Evolutionary conservation across 2,329 filamentous ascomycete species (phyloP), one percentile per base, ranked within the genome.

Genomic region (Dactylellina drechsleri): DNA sequence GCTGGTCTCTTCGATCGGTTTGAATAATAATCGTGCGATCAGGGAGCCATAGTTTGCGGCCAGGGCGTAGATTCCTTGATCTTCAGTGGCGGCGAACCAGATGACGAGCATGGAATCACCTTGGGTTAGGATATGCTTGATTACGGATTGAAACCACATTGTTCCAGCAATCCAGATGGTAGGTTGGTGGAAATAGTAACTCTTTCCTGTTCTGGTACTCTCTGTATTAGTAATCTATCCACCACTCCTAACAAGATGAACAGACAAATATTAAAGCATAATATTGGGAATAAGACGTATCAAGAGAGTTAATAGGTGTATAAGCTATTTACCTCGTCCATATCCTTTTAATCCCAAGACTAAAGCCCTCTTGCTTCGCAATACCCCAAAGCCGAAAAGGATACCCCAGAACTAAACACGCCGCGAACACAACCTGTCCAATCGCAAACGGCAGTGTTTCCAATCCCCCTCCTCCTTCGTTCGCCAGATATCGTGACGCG

Each of bases 21-120:
- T 95, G 81, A 99, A 94, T 59, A 99, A 84, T 77, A 98, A 88
- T 2, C 95, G 88, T 0, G 95, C 95, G 28, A 96, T 84, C 0
- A 99, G 87, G 1, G 93, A 92, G 20, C 95, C 95, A 81, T 95
- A 99, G 82, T 98, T 99, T 79, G 93, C 93, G 61, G 94, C 95
- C 4, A 99, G 86, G 0, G 93, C 92, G 80, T 98, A 99, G 41
- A 92, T 89, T 13, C 95, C 95, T 83, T 98, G 95, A 3, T 93
- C 91, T 49, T 88, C 85, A 0, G 95, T 87, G 0, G 89, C 89
- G 5, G 93, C 90, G 68, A 98, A 85, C 12, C 89, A 83, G 15
- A 91, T 90, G 77, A 99, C 90, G 58, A 98, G 88, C 78, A 98
- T 87, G 1, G 93, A 92, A 83, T 99, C 95, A 73, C 94, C 95